Evolutionary conservation across 139 green algal species (phyloP), one percentile per base, ranked within the genome.

Genomic region (Micromonas commoda): DNA sequence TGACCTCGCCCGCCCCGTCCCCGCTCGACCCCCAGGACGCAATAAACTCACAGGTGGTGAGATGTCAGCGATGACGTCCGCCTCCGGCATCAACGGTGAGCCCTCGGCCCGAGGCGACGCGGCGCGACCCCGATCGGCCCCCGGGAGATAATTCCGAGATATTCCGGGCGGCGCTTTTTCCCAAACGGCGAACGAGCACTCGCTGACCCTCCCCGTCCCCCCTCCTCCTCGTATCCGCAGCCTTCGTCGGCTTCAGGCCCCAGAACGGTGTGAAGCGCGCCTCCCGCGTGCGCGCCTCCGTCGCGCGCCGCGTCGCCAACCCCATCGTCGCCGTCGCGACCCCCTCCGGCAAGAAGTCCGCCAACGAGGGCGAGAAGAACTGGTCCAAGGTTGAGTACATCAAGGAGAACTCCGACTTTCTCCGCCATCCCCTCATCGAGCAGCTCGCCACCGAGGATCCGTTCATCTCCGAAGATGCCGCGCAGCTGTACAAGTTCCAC

Each of bases 401-500:
- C 76, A 99, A 99, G 82, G 93, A 99, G 81, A 87, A 96, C 57
- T 91, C 76, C 77, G 92, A 98, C 86, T 99, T 91, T 82, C 84
- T 99, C 68, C 85, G 96, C 4, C 94, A 98, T 80, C 96, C 96
- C 2, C 88, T 99, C 24, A 97, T 99, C 88, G 84, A 96, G 80
- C 88, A 99, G 77, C 86, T 99, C 6, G 88, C 95, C 5, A 90
- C 86, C 52, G 85, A 93, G 21, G 89, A 88, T 13, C 85, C 90
- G 3, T 90, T 83, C 80, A 96, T 99, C 83, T 91, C 66, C 71
- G 93, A 97, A 82, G 89, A 93, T 0, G 86, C 92, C 4, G 82
- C 92, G 80, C 96, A 99, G 90, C 89, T 99, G 4, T 98, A 98
- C 88, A 99, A 99, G 89, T 99, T 99, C 80, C 96, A 99, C 82